These are phyloP conservation scores for Serendipita sp. DNA, from an alignment of 768 basidiomycete species.

Conservation along the genomic window DNA sequence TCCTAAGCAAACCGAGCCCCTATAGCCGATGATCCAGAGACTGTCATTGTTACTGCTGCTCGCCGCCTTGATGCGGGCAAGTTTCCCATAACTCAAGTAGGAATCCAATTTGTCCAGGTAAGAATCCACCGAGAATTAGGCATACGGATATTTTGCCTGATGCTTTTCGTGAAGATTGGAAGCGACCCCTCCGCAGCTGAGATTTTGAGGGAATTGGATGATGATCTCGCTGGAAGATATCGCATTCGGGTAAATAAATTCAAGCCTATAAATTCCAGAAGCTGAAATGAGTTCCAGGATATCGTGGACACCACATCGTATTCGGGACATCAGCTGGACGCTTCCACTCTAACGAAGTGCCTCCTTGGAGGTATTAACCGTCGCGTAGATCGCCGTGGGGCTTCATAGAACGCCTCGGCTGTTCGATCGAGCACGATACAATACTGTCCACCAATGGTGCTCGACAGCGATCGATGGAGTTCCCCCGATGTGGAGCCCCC, in stretches of 20 bases:
- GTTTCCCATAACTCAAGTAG: slow-evolving; percentile 23
- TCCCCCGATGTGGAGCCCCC: too few relatives aligned
- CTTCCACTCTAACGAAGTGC: slow-evolving; percentile 41
- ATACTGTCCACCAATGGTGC: too few relatives aligned
- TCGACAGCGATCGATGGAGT: too few relatives aligned
- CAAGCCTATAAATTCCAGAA: neutral
- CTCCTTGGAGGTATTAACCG: slow-evolving; percentile 53
- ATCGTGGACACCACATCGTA: slow-evolving; percentile 59
- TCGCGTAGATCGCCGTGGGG: slow-evolving; percentile 23
- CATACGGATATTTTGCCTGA: slow-evolving; percentile 10
- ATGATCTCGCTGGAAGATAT: slow-evolving; percentile 30
- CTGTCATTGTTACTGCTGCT: slow-evolving; percentile 17
- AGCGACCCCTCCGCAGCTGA: slow-evolving; percentile 22
- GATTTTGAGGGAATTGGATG: slow-evolving; percentile 35
- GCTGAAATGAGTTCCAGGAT: slow-evolving; percentile 26
- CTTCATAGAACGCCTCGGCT: neutral
- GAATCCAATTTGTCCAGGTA: slow-evolving; percentile 24
- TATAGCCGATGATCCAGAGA: slow-evolving; percentile 15
- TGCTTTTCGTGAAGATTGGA: slow-evolving; percentile 28
- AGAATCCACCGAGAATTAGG: slow-evolving; percentile 16
- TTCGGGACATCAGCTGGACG: slow-evolving; percentile 26
- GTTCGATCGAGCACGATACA: too few relatives aligned
- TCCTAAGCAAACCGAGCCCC: neutral
- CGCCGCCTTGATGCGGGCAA: slow-evolving; percentile 20
- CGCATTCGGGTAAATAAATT: slow-evolving; percentile 26